Base-by-base conservation (phyloP, 352 stramenopile genomes). In the Phytophthora uliginosa region DNA sequence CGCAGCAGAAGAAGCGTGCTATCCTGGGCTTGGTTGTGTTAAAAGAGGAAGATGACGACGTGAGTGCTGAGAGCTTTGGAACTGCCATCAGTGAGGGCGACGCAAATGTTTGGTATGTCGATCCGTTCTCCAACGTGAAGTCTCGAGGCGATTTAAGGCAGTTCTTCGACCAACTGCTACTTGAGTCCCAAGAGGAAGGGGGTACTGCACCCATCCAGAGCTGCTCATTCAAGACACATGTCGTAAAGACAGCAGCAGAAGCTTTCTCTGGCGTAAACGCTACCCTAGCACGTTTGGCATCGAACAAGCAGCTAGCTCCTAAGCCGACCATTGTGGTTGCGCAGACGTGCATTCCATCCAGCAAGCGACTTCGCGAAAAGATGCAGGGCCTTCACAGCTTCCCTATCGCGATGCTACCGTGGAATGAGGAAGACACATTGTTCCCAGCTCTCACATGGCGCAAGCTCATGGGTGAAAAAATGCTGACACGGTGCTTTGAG, bases 401-500 rank as follows among this genome's bases (percentile, higher is more conserved):
- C 54, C 97, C 98, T 6, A 81, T 99, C 28, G 85, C 97, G 6
- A 88, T 93, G 64, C 82, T 99, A 31, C 87, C 91, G 4, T 92
- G 85, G 79, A 86, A 95, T 50, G 82, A 86, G 38, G 89, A 95
- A 54, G 88, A 97, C 65, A 77, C 79, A 3, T 38, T 84, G 6
- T 97, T 97, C 45, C 96, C 96, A 15, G 84, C 97, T 24, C 80
- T 99, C 7, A 98, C 97, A 61, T 99, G 97, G 98, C 95, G 98
- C 63, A 89, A 92, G 47, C 84, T 95, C 7, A 85, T 97, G 52
- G 79, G 81, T 31, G 81, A 95, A 63, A 85, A 88, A 22, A 87
- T 97, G 71, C 63, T 98, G 7, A 82, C 86, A 22, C 78, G 91
- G 17, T 88, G 86, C 42, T 82, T 97, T 45, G 78, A 93, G 65